These are phyloP conservation scores for Verticillium klebahnii DNA, from an alignment of 2,329 filamentous ascomycete species.

Conservation along the genomic window DNA sequence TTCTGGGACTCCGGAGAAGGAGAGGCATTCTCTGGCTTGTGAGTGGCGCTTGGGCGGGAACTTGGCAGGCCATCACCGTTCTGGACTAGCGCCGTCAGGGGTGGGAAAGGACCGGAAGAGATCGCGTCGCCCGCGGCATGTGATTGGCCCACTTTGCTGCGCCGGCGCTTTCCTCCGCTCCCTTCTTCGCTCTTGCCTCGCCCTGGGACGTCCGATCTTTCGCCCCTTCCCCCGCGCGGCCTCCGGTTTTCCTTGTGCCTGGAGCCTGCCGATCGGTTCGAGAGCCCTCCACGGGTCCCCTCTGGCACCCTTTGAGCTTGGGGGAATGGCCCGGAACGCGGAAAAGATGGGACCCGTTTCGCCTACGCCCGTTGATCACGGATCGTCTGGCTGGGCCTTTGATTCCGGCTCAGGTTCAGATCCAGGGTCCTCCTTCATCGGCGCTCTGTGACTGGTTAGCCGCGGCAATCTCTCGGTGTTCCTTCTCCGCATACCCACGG, in stretches of 20 bases:
- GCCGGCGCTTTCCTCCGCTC: background rate
- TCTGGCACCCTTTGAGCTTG: background rate
- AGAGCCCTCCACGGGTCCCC: background rate
- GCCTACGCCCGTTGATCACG: background rate
- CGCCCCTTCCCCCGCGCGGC: background rate
- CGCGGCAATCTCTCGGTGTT: background rate
- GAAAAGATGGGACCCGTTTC: background rate
- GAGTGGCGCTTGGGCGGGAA: background rate
- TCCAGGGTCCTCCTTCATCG: background rate
- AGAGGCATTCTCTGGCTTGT: constrained; percentile 3
- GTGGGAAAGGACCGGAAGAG: background rate
- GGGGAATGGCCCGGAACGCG: background rate
- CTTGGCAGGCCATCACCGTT: background rate
- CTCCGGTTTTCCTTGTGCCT: background rate
- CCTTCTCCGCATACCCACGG: background rate
- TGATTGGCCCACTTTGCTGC: constrained; percentile 1
- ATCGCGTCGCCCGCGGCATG: background rate
- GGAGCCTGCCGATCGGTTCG: background rate
- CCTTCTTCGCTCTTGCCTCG: background rate
- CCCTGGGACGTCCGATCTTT: background rate
- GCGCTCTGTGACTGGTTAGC: background rate
- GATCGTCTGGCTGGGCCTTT: background rate
- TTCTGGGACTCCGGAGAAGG: constrained; percentile 9
- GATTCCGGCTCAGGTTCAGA: background rate
- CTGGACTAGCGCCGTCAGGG: background rate